A percentile compares a stretch with the other conserved stretches of the same genome.
These are phyloP conservation scores for Boletus rubroflammeus DNA, from an alignment of 768 basidiomycete species.

Conservation along the genomic window DNA sequence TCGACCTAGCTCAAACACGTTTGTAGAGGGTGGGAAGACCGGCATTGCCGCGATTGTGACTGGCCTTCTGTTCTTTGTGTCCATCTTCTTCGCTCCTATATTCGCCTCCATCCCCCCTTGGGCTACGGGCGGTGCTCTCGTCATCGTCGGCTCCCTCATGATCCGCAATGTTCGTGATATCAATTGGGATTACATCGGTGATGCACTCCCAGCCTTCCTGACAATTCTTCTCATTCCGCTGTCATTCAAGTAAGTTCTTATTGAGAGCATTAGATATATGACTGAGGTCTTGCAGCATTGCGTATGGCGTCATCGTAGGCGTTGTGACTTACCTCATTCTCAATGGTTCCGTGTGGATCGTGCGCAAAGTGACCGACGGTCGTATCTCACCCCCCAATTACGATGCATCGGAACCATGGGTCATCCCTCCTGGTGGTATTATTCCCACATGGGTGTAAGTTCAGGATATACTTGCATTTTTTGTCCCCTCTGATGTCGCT, in stretches of 20 bases:
- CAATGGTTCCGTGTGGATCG: conserved; percentile 61
- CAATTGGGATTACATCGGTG: conserved; percentile 87
- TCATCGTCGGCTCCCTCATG: conserved; percentile 88
- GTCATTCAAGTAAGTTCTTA: conserved; percentile 60
- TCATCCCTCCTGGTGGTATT: conserved; percentile 66
- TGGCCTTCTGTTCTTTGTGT: conserved; percentile 76
- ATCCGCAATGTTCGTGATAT: conserved; percentile 82
- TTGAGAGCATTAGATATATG: neutral
- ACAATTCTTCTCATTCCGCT: conserved; percentile 77
- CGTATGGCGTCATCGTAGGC: conserved; percentile 85
- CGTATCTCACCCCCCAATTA: conserved; percentile 62
- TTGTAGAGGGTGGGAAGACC: conserved; percentile 79
- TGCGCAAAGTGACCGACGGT: conserved; percentile 55
- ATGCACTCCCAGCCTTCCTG: conserved; percentile 84
- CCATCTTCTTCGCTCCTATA: conserved; percentile 84
- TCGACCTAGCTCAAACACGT: conserved; percentile 6
- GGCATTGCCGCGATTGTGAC: conserved; percentile 75
- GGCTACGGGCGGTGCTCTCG: conserved; percentile 84
- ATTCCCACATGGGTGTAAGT: conserved; percentile 67
- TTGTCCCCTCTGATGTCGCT: neutral
- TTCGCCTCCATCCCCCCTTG: conserved; percentile 84
- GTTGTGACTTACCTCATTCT: conserved; percentile 66
- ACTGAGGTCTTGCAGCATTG: conserved; percentile 52
- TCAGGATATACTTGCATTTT: neutral
- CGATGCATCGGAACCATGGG: conserved; percentile 65